phyloP scores from a whole-genome alignment of 177 flowering plant species.

The Vitis hybrid region DNA sequence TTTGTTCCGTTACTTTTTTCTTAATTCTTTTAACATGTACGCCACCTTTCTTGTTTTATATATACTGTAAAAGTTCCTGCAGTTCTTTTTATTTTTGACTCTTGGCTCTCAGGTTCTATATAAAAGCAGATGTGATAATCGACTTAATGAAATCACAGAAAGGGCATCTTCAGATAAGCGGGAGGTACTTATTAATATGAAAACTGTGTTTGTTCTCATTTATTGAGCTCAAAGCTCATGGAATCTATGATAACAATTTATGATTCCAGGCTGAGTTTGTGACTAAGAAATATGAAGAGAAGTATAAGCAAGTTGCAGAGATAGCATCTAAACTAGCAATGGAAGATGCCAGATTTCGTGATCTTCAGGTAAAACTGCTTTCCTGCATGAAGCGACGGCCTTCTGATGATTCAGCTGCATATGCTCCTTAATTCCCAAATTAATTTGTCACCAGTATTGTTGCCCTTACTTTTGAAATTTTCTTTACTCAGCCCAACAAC shows the following conservation, averaged over 20 bases:
- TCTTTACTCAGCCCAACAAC: background rate
- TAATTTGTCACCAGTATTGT: background rate
- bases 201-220: background rate
- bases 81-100: background rate
- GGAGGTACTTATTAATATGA: slow-evolving; percentile 50
- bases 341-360: slow-evolving; percentile 90
- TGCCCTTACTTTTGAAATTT: background rate
- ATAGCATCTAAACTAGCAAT: slow-evolving; percentile 77
- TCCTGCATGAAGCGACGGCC: background rate
- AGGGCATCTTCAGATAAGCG: slow-evolving; percentile 76
- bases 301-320: slow-evolving; percentile 83
- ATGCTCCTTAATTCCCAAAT: background rate
- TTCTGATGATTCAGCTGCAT: background rate
- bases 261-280: slow-evolving; percentile 63
- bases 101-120: slow-evolving; percentile 62
- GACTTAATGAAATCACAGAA: slow-evolving; percentile 88
- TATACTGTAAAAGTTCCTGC: background rate
- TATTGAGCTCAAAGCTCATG: background rate
- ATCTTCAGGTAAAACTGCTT: slow-evolving; percentile 55
- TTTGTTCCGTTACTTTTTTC: background rate
- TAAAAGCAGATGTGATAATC: slow-evolving; percentile 91
- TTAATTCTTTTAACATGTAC: background rate
- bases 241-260: background rate
- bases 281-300: slow-evolving; percentile 88
- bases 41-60: background rate